A percentile compares a stretch with the other conserved stretches of the same genome.
phyloP scores from a whole-genome alignment of 140 eudicot species.

The Oenanthe javanica region DNA sequence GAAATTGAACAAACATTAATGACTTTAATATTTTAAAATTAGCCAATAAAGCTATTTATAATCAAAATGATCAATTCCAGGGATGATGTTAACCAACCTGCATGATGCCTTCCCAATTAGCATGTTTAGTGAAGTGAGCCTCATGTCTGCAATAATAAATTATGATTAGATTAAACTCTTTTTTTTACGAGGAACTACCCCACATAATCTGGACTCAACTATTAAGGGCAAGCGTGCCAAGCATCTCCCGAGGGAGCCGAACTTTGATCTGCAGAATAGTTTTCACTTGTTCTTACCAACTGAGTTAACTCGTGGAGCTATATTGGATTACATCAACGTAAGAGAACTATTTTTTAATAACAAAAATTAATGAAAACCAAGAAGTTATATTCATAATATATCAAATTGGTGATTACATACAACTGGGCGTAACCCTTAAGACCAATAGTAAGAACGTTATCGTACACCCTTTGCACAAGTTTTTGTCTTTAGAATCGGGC shows the following conservation, averaged over 20 bases:
- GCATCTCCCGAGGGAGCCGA: no score
- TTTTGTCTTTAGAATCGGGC: conserved; percentile 1
- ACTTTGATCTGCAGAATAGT: no score
- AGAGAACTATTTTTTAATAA: no score
- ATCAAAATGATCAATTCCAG: neutral
- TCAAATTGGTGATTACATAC: conserved; percentile 1
- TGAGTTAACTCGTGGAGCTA: no score
- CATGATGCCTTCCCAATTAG: conserved; percentile 89
- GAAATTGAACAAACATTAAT: neutral
- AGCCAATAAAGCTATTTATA: no score
- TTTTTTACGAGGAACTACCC: no score
- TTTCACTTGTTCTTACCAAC: no score
- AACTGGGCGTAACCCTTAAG: neutral
- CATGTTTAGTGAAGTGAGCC: conserved; percentile 73
- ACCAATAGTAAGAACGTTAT: conserved; percentile 4
- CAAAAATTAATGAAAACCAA: neutral
- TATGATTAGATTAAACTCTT: neutral
- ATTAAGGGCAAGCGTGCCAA: no score
- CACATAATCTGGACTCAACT: no score
- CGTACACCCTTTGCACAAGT: conserved; percentile 9
- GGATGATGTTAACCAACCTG: conserved; percentile 52
- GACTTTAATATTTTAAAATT: no score
- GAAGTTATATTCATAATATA: neutral
- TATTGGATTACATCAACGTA: neutral
- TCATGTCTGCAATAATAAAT: conserved; percentile 54